Percentiles rank a stretch among this genome's conserved stretches.
Evolutionary conservation across 148 eudicot species (phyloP).

Genomic region (Drosera capensis): DNA sequence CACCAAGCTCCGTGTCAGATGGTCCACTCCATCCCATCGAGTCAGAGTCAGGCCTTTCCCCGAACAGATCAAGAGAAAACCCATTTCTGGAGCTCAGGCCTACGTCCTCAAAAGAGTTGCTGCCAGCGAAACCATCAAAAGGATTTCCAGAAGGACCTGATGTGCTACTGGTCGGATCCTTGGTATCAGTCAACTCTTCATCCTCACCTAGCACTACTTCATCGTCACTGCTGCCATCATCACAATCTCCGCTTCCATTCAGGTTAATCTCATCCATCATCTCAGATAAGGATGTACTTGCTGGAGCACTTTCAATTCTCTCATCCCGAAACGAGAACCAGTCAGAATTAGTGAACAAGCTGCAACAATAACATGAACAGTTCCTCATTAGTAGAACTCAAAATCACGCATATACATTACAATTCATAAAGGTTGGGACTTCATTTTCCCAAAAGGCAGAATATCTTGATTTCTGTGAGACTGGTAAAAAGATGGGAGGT

Average conservation of each 20-base stretch:
- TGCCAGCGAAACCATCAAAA: conserved; percentile 12
- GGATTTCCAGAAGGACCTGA: conserved; percentile 14
- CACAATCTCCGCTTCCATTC: conserved; percentile 38
- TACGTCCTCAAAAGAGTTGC: conserved; percentile 1
- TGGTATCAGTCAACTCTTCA: conserved; percentile 39
- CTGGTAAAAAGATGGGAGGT: too few species aligned
- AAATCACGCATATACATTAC: background rate
- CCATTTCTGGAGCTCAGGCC: background rate
- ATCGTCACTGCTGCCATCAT: conserved; percentile 73
- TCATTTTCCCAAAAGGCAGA: too few species aligned
- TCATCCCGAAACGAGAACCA: conserved; percentile 96
- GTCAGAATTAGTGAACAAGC: conserved; percentile 90
- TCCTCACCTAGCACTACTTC: conserved; percentile 88
- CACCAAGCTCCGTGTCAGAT: conserved; percentile 37
- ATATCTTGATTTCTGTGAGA: too few species aligned
- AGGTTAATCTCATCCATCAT: conserved; percentile 63
- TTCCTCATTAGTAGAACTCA: background rate
- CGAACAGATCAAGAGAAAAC: conserved; percentile 24
- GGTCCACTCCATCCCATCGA: conserved; percentile 74
- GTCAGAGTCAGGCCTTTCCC: conserved; percentile 52
- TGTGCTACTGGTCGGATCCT: conserved; percentile 19
- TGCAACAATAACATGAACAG: conserved; percentile 22
- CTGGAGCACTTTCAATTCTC: conserved; percentile 31
- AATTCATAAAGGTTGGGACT: background rate
- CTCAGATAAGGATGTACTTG: conserved; percentile 42